phyloP scores from a whole-genome alignment of 1,284 basidiomycete genomes.

The Meira miltonrushii region DNA sequence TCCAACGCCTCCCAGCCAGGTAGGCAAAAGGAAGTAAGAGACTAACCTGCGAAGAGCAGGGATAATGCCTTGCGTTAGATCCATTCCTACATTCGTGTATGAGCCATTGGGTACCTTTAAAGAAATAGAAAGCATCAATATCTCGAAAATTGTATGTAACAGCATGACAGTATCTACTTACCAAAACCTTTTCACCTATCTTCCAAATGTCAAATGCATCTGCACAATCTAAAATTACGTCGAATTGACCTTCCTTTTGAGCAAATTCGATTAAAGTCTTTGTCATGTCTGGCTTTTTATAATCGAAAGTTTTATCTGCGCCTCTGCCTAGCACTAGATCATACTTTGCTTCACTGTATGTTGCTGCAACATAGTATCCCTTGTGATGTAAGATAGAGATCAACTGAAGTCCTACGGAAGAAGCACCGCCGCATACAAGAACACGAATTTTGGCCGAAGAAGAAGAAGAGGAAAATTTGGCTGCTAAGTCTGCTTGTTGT shows the following conservation, averaged over 20 bases:
- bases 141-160: too few relatives aligned
- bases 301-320: neutral
- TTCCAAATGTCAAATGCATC: neutral
- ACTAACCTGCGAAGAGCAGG: neutral
- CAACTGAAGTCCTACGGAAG: neutral
- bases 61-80: neutral
- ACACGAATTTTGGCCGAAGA: neutral
- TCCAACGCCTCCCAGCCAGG: neutral
- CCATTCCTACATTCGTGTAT: neutral
- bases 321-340: neutral
- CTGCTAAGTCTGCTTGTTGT: neutral
- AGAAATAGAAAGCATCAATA: neutral
- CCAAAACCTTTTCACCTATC: neutral
- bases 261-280: neutral
- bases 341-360: neutral
- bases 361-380: neutral
- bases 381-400: neutral
- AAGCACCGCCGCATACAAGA: neutral
- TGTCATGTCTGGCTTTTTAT: neutral
- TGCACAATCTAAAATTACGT: neutral
- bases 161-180: neutral
- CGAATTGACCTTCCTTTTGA: neutral
- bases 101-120: neutral
- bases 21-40: neutral
- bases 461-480: neutral